Base-by-base conservation (phyloP, 495 filamentous ascomycete genomes). In the Bacidia rubella region DNA sequence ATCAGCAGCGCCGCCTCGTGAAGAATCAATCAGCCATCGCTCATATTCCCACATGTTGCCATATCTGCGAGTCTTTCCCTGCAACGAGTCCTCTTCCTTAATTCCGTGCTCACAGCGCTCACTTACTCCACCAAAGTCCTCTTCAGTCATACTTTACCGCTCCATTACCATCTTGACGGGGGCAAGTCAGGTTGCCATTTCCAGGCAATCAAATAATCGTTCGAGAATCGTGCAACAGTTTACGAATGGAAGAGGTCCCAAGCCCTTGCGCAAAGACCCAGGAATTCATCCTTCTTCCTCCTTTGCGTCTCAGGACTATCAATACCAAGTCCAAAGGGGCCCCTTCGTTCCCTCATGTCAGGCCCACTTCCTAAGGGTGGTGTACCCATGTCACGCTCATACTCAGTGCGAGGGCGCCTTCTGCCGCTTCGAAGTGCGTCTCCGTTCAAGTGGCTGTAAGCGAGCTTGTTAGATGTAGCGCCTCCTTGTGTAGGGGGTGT, bases 221-320 rank as follows among this genome's bases (percentile, higher is more conserved):
- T 46, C 42, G 41, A 56, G 15, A 35, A 15, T 15, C 5, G 5
- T 35, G 15, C 27, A 49, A 51, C 26, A 46, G 39, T 48, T 82
- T 71, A 98, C 47, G 89, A 95, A 71, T 97, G 92, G 65, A 98
- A 93, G 49, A 98, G 63, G 70, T 98, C 92, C 92, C 92, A 98
- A 22, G 90, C 90, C 60, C 87, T 73, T 47, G 83, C 79, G 62
- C 92, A 98, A 40, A 97, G 68, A 44, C 75, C 70, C 57, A 98
- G 67, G 63, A 98, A 98, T 62, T 98, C 90, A 43, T 95, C 90
- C 65, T 90, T 87, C 80, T 98, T 98, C 65, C 78, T 81, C 52
- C 78, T 71, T 62, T 88, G 78, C n/a, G 79, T 84, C 53, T 88
- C 87, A 3, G 89, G 87, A 45, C 86, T 87, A 56, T 92, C 85